Evolutionary conservation across 2,329 filamentous ascomycete genomes (phyloP).

Genomic region (Trichoderma koningii): DNA sequence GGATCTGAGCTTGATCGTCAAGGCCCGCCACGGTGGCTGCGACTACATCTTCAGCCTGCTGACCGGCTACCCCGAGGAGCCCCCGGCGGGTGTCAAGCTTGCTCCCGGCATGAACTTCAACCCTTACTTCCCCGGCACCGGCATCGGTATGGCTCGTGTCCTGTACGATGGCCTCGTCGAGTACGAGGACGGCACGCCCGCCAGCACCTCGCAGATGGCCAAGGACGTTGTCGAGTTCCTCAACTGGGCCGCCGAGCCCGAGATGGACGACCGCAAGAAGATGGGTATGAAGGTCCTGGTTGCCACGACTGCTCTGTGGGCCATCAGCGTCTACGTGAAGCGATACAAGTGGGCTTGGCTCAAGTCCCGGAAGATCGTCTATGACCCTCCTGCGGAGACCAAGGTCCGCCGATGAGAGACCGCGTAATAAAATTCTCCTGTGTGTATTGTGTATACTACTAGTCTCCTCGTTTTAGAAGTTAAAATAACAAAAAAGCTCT

Average conservation of each 20-base stretch:
- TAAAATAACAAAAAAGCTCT: slow-evolving; percentile 35
- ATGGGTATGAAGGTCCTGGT: slow-evolving; percentile 98
- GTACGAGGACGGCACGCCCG: slow-evolving; percentile 94
- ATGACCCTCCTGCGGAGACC: slow-evolving; percentile 70
- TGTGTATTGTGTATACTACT: slow-evolving; percentile 43
- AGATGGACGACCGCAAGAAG: slow-evolving; percentile 99
- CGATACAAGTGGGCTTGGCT: slow-evolving; percentile 98
- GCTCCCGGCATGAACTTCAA: slow-evolving; percentile 97
- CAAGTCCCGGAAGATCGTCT: slow-evolving; percentile 93
- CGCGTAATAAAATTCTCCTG: slow-evolving; percentile 33
- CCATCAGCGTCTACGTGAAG: slow-evolving; percentile 95
- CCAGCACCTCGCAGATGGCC: slow-evolving; percentile 97
- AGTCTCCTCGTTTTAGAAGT: slow-evolving; percentile 45
- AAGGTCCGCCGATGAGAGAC: slow-evolving; percentile 52
- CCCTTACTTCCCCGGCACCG: slow-evolving; percentile 98
- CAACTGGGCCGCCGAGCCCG: slow-evolving; percentile 98
- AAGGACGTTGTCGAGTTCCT: slow-evolving; percentile 99
- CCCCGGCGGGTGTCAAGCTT: slow-evolving; percentile 83
- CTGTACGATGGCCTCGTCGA: slow-evolving; percentile 97
- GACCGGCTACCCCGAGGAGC: slow-evolving; percentile 96
- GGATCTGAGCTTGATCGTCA: slow-evolving; percentile 96
- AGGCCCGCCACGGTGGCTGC: slow-evolving; percentile 96
- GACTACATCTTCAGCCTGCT: slow-evolving; percentile 97
- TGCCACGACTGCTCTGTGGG: slow-evolving; percentile 75
- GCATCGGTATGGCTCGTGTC: slow-evolving; percentile 98